Base-by-base conservation (phyloP, 1,284 basidiomycete species). In the Apiotrichum mycotoxinovorans region DNA sequence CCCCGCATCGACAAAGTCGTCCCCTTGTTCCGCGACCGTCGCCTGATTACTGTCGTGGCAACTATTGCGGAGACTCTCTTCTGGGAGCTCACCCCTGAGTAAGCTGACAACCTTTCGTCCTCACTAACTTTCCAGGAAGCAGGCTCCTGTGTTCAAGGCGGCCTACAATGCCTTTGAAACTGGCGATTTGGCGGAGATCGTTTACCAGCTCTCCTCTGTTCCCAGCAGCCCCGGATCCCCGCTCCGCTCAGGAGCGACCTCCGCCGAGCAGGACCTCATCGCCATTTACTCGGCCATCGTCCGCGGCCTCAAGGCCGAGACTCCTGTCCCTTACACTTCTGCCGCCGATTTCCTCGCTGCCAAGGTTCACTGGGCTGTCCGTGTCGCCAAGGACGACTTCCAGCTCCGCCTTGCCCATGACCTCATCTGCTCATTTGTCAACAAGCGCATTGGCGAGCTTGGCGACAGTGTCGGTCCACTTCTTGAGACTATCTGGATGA, bases 1-100 rank as follows among this genome's bases (percentile, higher is more conserved):
- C 58, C 65, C 23, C 14, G 65, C 82, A 30, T 49, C 11, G 66
- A 70, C 20, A 49, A 27, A 9, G 25, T 43, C 12, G 37, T 59
- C 12, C 70, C 74, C 7, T 74, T 84, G 26, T 82, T 84, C 17
- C 79, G 79, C 4, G 85, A 93, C 69, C 74, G 80, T 9, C 82
- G 87, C 37, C 69, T 96, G n/a, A 68, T 95, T 9, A 77, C 75
- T 10, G 82, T 84, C 4, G 83, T 84, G 1, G 84, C 83, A 3
- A 81, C 81, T 51, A 83, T 94, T 25, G 79, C 90, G 25, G 84
- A 82, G 44, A 70, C 85, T n/a, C 76, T 95, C 8, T 80, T 86
- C 11, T 86, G 87, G 74, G 82, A 83, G 25, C 69, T 89, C 52
- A 73, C 81, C 8, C 68, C 76, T 4, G 82, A 83, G 90, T 91